Evolutionary conservation across 2,329 filamentous ascomycete species (phyloP), one percentile per base, ranked within the genome.

Genomic region (Sphaerulina vaccinii): DNA sequence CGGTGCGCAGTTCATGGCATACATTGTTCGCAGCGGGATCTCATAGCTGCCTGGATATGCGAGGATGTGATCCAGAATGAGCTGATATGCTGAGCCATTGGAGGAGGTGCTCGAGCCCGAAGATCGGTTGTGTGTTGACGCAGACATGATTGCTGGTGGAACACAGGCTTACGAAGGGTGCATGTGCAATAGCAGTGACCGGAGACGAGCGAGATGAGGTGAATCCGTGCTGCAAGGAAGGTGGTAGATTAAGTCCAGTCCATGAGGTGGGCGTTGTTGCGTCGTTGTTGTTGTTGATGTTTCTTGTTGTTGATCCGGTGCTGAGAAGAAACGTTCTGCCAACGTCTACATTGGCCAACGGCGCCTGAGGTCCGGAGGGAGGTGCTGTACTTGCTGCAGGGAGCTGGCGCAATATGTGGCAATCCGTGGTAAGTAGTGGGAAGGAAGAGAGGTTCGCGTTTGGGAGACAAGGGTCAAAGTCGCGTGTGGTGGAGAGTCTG

Each of bases 11-110:
- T 86, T 86, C 66, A 86, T 74, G 21, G 79, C 78, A 71, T 85
- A 86, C 80, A 86, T 85, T 56, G 81, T 85, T 51, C 83, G 79
- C 22, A 86, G 74, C 16, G 83, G 83, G 24, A 86, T 81, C 62
- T 86, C 83, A 63, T 86, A 85, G 60, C 75, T 79, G 61, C 75
- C 77, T 7, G 82, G 81, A 63, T 85, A 83, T 52, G 79, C 77
- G 47, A 84, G 70, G 51, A 83, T 74, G 65, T 83, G 80, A 52
- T 83, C 80, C 43, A 83, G 72, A 54, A 83, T 80, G 52, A 69
- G 62, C 46, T 68, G 65, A 54, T 70, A 69, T 11, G 67, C 53
- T 2, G 67, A 67, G 55, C 75, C 78, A 75, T 54, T 73, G 68
- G 64, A 77, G 37, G 58, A 61, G 37, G 56, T 52, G 21, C 62